Conservation (phyloP, 2,329 filamentous ascomycete genomes). For the Pseudogymnoascus sp. region DNA sequence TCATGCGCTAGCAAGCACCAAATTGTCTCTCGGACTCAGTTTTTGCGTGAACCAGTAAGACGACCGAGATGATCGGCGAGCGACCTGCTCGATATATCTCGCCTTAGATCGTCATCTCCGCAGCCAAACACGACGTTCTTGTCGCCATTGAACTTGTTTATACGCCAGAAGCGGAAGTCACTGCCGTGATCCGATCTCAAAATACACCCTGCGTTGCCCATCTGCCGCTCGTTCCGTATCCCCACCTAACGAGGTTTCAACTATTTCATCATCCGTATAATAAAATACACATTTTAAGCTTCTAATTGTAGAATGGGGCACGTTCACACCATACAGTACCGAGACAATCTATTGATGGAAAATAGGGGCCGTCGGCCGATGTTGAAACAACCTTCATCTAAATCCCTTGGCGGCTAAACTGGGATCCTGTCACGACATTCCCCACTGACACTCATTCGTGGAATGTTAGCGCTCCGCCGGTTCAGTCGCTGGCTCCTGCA, state of each 20-base stretch:
- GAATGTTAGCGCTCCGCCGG: neutral
- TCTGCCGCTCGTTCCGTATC: neutral
- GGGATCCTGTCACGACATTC: neutral
- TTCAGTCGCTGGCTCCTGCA: neutral
- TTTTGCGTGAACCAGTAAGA: neutral
- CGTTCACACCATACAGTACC: neutral
- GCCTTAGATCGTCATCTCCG: neutral
- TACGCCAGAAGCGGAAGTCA: neutral
- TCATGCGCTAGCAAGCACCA: neutral
- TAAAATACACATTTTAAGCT: neutral
- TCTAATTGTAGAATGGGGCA: neutral
- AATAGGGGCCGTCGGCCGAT: neutral
- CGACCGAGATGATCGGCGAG: neutral
- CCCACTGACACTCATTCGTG: neutral
- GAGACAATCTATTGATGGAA: neutral
- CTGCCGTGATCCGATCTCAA: neutral
- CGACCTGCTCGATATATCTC: neutral
- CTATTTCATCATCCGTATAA: neutral
- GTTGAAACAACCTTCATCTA: neutral
- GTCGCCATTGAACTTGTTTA: neutral
- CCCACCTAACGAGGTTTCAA: neutral
- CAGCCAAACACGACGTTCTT: neutral
- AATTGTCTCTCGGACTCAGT: neutral
- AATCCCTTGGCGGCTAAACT: neutral
- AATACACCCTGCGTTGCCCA: neutral